A percentile compares a stretch with the other conserved stretches of the same genome.
Conservation (phyloP, 352 stramenopile genomes). For the Phytophthora hybrid region DNA sequence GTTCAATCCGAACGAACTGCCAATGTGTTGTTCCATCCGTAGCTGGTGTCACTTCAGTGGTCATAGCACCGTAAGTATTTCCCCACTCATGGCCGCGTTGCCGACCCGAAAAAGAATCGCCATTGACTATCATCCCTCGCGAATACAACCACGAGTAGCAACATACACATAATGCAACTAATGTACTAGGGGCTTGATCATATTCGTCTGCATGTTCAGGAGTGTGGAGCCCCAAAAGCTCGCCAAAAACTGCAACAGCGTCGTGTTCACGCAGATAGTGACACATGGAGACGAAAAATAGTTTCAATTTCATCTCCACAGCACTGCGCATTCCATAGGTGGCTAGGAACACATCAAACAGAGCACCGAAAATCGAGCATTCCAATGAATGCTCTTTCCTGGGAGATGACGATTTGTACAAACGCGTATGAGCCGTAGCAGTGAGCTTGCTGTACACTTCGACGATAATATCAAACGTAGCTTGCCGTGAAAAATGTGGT, state of each 20-base stretch:
- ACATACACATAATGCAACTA: conserved; percentile 65
- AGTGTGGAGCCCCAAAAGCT: conserved; percentile 65
- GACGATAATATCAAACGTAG: conserved; percentile 58
- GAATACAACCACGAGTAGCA: conserved; percentile 72
- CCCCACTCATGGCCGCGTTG: conserved; percentile 10
- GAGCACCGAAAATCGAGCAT: conserved; percentile 54
- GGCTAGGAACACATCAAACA: conserved; percentile 56
- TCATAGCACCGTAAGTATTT: not conserved
- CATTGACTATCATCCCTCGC: conserved; percentile 67
- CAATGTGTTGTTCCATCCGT: conserved; percentile 51
- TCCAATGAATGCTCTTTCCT: conserved; percentile 4
- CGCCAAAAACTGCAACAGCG: conserved; percentile 70
- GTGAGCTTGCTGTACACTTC: conserved; percentile 64
- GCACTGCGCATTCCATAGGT: conserved; percentile 62
- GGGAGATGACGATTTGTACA: conserved; percentile 53
- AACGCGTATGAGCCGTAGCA: conserved; percentile 41
- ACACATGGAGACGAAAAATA: conserved; percentile 68
- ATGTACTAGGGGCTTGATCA: conserved; percentile 47
- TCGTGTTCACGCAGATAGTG: conserved; percentile 62
- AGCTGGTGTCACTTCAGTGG: conserved; percentile 18
- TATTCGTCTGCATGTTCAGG: conserved; percentile 37
- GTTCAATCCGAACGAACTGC: conserved; percentile 66
- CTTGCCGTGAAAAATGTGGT: conserved; percentile 65
- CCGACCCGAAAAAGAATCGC: conserved; percentile 31
- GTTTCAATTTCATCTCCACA: conserved; percentile 71